Evolutionary conservation across 495 filamentous ascomycete species (phyloP), one percentile per base, ranked within the genome.

Genomic region (Podospora fimiseda): DNA sequence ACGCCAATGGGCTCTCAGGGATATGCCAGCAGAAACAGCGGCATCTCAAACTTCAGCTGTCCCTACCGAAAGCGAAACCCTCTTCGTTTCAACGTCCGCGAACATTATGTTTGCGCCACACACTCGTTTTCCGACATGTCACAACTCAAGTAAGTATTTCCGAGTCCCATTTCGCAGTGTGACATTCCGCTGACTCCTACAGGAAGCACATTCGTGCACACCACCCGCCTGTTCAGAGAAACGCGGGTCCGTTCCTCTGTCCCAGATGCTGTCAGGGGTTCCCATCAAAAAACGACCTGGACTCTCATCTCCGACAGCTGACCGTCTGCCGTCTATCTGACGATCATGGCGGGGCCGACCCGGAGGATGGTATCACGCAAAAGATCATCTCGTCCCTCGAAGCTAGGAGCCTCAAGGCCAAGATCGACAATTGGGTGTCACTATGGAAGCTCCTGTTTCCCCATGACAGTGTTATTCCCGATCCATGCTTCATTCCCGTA

Each of bases 61-160:
- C 68, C 68, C 11, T 70, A 67, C 23, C 59, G 68, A 33, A 70
- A 70, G 50, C 66, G 64, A 22, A 70, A 70, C 43, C 68, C 68
- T 16, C 55, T 62, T 14, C 60, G 68, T 19, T 69, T 69, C 51
- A 69, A 69, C 48, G 61, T 69, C 39, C 57, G 66, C 21, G 61
- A 65, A n/a, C 51, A 65, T 33, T 57, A 66, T 39, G 60, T 65
- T 51, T 65, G 63, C 49, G 63, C 63, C 9, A 65, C 63, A 50
- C 61, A 62, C 37, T 63, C 65, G 2, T 70, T 66, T 59, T 52
- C 61, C 19, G 59, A 62, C 49, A 66, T 70, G 63, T 62, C 65
- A 21, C 58, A 64, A 43, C 60, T 70, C 9, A 70, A 68, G 66
- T 69, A 61, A 52, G 60, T 22, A 9, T 15, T 22, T 24, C 2